Percentiles rank a stretch among this genome's conserved stretches.
phyloP scores from a whole-genome alignment of 106 monocot genomes.

The Iris macrosiphon region DNA sequence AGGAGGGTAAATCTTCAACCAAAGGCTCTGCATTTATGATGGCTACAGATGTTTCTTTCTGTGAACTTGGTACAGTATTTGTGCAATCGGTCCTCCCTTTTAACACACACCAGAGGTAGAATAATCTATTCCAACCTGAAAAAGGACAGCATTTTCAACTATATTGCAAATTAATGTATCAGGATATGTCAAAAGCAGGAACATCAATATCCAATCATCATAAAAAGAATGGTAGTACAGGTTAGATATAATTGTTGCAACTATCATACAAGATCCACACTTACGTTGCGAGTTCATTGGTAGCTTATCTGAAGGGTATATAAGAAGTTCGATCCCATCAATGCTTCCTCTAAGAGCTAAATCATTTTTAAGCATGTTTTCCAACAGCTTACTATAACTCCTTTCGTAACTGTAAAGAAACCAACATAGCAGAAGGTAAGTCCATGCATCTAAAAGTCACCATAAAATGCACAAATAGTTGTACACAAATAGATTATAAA shows the following conservation, averaged over 20 bases:
- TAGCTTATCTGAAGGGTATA: slow-evolving; percentile 72
- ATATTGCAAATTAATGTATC: not conserved
- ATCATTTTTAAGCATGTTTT: slow-evolving; percentile 57
- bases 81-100: slow-evolving; percentile 17
- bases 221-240: no score
- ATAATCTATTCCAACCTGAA: slow-evolving; percentile 85
- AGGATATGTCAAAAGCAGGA: not conserved
- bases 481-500: not conserved
- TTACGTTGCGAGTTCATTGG: slow-evolving; percentile 71
- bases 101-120: slow-evolving; percentile 88
- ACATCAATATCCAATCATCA: not conserved
- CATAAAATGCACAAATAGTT: not conserved
- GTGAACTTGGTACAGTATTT: slow-evolving; percentile 1
- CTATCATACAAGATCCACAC: not conserved
- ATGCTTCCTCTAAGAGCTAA: slow-evolving; percentile 63
- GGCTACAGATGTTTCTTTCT: slow-evolving; percentile 4
- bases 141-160: not conserved
- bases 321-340: slow-evolving; percentile 62
- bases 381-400: slow-evolving; percentile 67
- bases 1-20: slow-evolving; percentile 4
- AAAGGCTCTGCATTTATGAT: slow-evolving; percentile 10
- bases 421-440: slow-evolving; percentile 3
- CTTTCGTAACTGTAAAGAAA: slow-evolving; percentile 53
- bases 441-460: not conserved
- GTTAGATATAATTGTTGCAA: no score